Evolutionary conservation across 2,329 filamentous ascomycete species (phyloP).

Genomic region (Calonectria henricotiae): DNA sequence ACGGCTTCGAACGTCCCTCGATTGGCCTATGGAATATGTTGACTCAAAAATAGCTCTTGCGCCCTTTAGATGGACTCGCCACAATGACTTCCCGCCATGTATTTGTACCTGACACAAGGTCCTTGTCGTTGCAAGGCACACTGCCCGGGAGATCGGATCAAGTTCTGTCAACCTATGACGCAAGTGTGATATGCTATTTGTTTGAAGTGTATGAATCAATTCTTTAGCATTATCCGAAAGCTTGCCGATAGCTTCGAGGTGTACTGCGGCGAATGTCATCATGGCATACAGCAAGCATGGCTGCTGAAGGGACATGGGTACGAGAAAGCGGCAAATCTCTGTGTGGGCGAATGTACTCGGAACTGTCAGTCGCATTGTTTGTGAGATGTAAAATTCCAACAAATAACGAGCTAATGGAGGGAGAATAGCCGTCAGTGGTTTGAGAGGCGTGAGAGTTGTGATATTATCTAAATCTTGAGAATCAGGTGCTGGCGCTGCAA

Average conservation of each 20-base stretch:
- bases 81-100: constrained; percentile 37
- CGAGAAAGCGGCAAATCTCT: constrained; percentile 41
- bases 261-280: constrained; percentile 41
- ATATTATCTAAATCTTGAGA: background rate
- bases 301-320: constrained; percentile 40
- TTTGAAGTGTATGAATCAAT: constrained; percentile 35
- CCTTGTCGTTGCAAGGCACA: constrained; percentile 39
- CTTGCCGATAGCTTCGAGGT: constrained; percentile 25
- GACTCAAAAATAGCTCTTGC: constrained; percentile 39
- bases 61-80: constrained; percentile 39
- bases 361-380: constrained; percentile 43
- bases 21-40: background rate
- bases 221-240: constrained; percentile 16
- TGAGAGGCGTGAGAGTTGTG: background rate
- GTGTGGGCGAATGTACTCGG: constrained; percentile 38
- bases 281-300: constrained; percentile 41
- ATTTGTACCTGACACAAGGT: constrained; percentile 43
- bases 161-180: constrained; percentile 5
- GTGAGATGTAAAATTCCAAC: constrained; percentile 41
- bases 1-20: fast-evolving
- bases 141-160: constrained; percentile 25
- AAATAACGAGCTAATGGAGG: constrained; percentile 39
- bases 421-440: background rate
- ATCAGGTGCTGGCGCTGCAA: background rate
- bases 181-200: constrained; percentile 33